Evolutionary conservation across 2,329 filamentous ascomycete species (phyloP).

Genomic region (Sporothrix brunneoviolacea): DNA sequence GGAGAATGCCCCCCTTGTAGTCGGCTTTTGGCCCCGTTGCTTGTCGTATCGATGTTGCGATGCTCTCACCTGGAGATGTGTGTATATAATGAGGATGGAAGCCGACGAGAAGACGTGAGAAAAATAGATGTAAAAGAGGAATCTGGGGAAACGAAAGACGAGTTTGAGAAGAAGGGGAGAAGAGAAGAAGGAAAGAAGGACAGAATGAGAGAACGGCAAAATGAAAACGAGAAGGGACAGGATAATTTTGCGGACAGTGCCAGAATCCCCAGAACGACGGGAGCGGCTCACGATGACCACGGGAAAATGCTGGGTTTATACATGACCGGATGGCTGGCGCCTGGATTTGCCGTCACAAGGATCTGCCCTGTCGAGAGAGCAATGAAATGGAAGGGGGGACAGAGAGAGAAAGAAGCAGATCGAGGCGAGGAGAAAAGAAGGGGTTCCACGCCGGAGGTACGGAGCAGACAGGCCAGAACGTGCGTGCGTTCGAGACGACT

Average conservation of each 20-base stretch:
- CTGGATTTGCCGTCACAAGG: constrained; percentile 2
- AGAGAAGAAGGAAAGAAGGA: background rate
- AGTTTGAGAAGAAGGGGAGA: background rate
- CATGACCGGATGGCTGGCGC: constrained; percentile 5
- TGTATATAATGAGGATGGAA: too few relatives aligned
- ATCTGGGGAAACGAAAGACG: background rate
- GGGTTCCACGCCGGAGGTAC: too few relatives aligned
- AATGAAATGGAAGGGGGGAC: background rate
- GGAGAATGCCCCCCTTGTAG: too few relatives aligned
- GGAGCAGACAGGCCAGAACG: too few relatives aligned
- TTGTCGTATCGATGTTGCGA: too few relatives aligned
- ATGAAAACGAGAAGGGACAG: background rate
- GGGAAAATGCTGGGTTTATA: constrained; percentile 6
- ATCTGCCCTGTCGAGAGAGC: background rate
- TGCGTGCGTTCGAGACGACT: too few relatives aligned
- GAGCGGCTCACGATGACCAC: constrained; percentile 6
- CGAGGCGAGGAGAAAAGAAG: background rate
- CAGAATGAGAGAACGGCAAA: background rate
- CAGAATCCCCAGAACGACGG: background rate
- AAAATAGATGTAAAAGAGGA: background rate
- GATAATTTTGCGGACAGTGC: background rate
- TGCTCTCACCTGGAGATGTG: too few relatives aligned
- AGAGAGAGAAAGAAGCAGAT: too few relatives aligned
- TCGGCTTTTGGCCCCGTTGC: too few relatives aligned
- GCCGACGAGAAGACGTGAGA: background rate